phyloP scores from a whole-genome alignment of 495 filamentous ascomycete species.

The Bryoglossum gracile region DNA sequence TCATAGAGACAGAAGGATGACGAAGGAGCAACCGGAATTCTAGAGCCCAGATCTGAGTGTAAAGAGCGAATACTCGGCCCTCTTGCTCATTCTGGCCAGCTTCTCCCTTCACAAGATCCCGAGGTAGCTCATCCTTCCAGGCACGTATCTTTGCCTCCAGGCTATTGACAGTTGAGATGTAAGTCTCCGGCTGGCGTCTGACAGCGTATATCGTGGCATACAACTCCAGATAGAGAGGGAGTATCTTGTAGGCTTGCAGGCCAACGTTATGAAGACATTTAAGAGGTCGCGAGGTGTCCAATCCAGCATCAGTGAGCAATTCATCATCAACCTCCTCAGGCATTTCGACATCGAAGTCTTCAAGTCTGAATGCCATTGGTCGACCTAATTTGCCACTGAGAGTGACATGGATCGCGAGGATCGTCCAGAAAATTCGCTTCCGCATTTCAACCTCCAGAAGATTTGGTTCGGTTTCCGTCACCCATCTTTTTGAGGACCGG shows the following conservation, averaged over 20 bases:
- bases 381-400: slow-evolving; percentile 67
- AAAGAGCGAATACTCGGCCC: slow-evolving; percentile 43
- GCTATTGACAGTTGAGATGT: slow-evolving; percentile 51
- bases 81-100: slow-evolving; percentile 41
- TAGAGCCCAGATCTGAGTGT: slow-evolving; percentile 37
- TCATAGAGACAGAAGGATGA: slow-evolving; percentile 63
- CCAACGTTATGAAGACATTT: slow-evolving; percentile 60
- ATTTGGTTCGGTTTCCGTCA: slow-evolving; percentile 43
- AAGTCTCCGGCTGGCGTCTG: slow-evolving; percentile 47
- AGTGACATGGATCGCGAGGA: slow-evolving; percentile 53
- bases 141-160: slow-evolving; percentile 53
- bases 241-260: slow-evolving; percentile 51
- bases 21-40: slow-evolving; percentile 50
- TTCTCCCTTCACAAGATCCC: slow-evolving; percentile 36
- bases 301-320: slow-evolving; percentile 45
- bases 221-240: slow-evolving; percentile 60
- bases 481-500: slow-evolving; percentile 57
- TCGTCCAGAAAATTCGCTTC: slow-evolving; percentile 69
- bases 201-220: slow-evolving; percentile 64
- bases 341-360: slow-evolving; percentile 71
- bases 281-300: slow-evolving; percentile 40
- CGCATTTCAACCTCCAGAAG: slow-evolving; percentile 61
- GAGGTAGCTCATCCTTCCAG: slow-evolving; percentile 51
- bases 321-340: slow-evolving; percentile 64
- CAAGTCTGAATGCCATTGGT: slow-evolving; percentile 61